Base-by-base conservation (phyloP, 768 basidiomycete species). In the Suillus variegatus region DNA sequence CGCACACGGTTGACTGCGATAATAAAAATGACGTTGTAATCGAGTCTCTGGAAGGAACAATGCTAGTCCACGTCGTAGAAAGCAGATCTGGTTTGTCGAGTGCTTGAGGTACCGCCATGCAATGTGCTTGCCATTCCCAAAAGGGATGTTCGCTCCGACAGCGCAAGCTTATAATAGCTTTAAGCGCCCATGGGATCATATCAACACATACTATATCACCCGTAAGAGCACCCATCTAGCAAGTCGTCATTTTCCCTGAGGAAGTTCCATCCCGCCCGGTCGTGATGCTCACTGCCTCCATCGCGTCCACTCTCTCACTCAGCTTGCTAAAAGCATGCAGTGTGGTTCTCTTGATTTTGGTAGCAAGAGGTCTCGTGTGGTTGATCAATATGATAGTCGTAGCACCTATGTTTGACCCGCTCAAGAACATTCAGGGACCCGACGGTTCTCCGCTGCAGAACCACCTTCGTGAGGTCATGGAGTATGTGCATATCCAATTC, bases 381-480 rank as follows among this genome's bases (percentile, higher is more conserved):
- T 70, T 84, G 62, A 56, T 83, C 56, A 78, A 84, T 65, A 70
- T 83, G 72, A 64, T 85, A n/a, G 43, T 83, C 46, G 60, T 85
- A 22, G 69, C 76, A n/a, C 85, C 86, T 16, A 71, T 77, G 4
- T 79, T 74, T 47, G 85, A 86, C 71, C 85, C 85, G 20, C 73
- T 87, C 55, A 71, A 76, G 60, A 74, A 79, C 41, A 71, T 87
- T 14, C 84, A 83, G 44, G 86, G 86, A 0, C 84, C 84, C 9
- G 73, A 78, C 35, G 85, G 76, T 8, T 65, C 78, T 14, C 69
- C 74, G 6, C 74, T 85, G 36, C 72, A 82, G 65, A 83, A 76
- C 62, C 84, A 85, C 71, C 76, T 86, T 47, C 71, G 73, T 36
- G 73, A 81, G 41, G 76, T 84, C 47, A 76, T 81, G 75, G 79